Percentiles rank a stretch among this genome's conserved stretches.
Evolutionary conservation across 1,284 basidiomycete species (phyloP).

Genomic region (Ceratobasidium sp.): DNA sequence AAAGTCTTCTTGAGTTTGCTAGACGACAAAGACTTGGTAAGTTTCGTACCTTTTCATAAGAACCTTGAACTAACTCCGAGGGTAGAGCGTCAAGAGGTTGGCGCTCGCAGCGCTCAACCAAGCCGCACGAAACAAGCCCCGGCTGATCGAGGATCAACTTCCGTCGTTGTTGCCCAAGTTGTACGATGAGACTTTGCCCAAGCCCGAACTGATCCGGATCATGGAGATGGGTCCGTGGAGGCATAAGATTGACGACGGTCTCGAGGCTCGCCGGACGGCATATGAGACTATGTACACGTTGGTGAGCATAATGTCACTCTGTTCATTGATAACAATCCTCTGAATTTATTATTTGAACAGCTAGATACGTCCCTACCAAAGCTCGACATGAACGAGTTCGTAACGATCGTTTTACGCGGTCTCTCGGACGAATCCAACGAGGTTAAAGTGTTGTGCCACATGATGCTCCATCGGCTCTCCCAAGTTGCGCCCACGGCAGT

Average conservation of each 20-base stretch:
- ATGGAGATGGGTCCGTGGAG: conserved; percentile 99
- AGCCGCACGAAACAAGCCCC: conserved; percentile 91
- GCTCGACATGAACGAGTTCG: conserved; percentile 85
- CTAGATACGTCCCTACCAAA: conserved; percentile 89
- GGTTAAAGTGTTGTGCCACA: conserved; percentile 95
- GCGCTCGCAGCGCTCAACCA: conserved; percentile 91
- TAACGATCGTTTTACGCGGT: conserved; percentile 81
- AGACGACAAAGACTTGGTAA: conserved; percentile 82
- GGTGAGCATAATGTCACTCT: conserved; percentile 48
- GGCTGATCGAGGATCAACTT: conserved; percentile 88
- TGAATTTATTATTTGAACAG: conserved; percentile 54
- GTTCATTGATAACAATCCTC: neutral
- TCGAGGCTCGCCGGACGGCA: conserved; percentile 94
- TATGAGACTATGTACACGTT: conserved; percentile 98
- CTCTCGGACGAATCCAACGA: conserved; percentile 92
- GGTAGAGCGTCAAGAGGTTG: conserved; percentile 82
- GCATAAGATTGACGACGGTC: conserved; percentile 91
- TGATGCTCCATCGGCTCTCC: conserved; percentile 91
- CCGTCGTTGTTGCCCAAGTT: conserved; percentile 77
- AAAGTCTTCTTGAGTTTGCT: conserved; percentile 91
- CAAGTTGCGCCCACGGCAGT: conserved; percentile 84
- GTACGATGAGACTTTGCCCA: conserved; percentile 84
- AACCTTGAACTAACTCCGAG: conserved; percentile 3
- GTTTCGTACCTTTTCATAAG: conserved; percentile 45
- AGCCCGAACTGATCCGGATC: conserved; percentile 83